These are phyloP conservation scores for Brasilioporus rufonigricans DNA, from an alignment of 768 basidiomycete genomes.

Conservation along the genomic window DNA sequence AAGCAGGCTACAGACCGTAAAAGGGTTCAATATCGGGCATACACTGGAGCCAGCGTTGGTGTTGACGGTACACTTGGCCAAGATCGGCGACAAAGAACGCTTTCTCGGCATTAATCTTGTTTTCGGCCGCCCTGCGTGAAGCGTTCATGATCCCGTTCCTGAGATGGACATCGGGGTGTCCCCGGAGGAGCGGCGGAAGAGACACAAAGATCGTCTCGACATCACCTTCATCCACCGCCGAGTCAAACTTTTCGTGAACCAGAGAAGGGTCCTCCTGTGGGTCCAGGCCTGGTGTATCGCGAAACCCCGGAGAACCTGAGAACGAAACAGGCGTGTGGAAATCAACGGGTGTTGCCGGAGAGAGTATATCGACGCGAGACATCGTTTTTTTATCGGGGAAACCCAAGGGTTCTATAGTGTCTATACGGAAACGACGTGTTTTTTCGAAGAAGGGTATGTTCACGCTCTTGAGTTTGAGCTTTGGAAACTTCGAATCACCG, in stretches of 20 bases:
- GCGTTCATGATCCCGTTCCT: slow-evolving; percentile 75
- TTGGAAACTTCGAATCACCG: slow-evolving; percentile 56
- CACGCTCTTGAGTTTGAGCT: slow-evolving; percentile 23
- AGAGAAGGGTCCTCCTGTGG: slow-evolving; percentile 7
- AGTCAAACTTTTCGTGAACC: slow-evolving; percentile 49
- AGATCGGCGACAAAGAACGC: slow-evolving; percentile 98
- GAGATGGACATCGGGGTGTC: slow-evolving; percentile 72
- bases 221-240: slow-evolving; percentile 30
- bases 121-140: slow-evolving; percentile 45
- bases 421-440: slow-evolving; percentile 24
- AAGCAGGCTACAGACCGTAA: slow-evolving; percentile 63
- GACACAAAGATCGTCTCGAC: slow-evolving; percentile 54
- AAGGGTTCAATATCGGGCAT: slow-evolving; percentile 90
- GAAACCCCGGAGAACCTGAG: slow-evolving; percentile 23
- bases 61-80: slow-evolving; percentile 80
- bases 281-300: slow-evolving; percentile 22
- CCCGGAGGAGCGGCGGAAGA: slow-evolving; percentile 64
- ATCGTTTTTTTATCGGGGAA: slow-evolving; percentile 39
- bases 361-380: slow-evolving; percentile 56
- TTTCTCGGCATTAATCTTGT: slow-evolving; percentile 76
- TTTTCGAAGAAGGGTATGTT: slow-evolving; percentile 26
- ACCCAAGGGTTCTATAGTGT: slow-evolving; percentile 21
- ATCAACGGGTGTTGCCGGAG: slow-evolving; percentile 29
- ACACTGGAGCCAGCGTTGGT: slow-evolving; percentile 73
- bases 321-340: slow-evolving; percentile 30